These are phyloP conservation scores for Mycena rosella DNA, from an alignment of 768 basidiomycete genomes.

Conservation along the genomic window DNA sequence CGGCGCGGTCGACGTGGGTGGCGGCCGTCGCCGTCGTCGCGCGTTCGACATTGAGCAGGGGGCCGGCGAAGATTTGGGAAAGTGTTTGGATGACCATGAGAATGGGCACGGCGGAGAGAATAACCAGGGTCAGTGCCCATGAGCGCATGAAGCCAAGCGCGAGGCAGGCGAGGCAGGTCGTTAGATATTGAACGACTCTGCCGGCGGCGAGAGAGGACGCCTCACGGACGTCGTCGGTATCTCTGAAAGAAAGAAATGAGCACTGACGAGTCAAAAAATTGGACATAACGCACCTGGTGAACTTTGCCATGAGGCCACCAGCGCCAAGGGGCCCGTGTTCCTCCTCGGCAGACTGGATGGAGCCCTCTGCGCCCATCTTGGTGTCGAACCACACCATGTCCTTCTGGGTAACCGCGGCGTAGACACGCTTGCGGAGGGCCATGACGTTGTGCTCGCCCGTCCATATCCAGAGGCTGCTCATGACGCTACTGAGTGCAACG, in stretches of 20 bases:
- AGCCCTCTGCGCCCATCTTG: conserved; percentile 68
- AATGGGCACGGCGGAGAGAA: conserved; percentile 78
- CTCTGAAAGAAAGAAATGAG: conserved; percentile 55
- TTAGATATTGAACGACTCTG: conserved; percentile 70
- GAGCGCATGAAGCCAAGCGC: conserved; percentile 74
- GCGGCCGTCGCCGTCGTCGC: conserved; percentile 67
- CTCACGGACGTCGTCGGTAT: conserved; percentile 84
- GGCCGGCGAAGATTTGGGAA: conserved; percentile 68
- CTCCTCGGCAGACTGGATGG: conserved; percentile 51
- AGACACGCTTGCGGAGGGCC: conserved; percentile 68
- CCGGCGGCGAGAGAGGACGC: conserved; percentile 79
- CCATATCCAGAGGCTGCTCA: conserved; percentile 77
- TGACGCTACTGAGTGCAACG: conserved; percentile 70
- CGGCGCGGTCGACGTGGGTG: conserved; percentile 73
- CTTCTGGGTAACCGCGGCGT: conserved; percentile 65
- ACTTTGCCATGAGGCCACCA: conserved; percentile 85
- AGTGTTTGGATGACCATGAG: conserved; percentile 73
- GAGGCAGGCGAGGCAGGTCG: conserved; percentile 73
- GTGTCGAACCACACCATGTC: conserved; percentile 84
- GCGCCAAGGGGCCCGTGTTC: conserved; percentile 68
- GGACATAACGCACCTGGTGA: conserved; percentile 63
- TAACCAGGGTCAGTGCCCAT: conserved; percentile 78
- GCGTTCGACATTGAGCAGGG: conserved; percentile 67
- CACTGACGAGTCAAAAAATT: not conserved
- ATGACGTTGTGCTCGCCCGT: conserved; percentile 77